Evolutionary conservation across 139 green algal species (phyloP), one percentile per base, ranked within the genome.

Genomic region (Dunaliella sp.): DNA sequence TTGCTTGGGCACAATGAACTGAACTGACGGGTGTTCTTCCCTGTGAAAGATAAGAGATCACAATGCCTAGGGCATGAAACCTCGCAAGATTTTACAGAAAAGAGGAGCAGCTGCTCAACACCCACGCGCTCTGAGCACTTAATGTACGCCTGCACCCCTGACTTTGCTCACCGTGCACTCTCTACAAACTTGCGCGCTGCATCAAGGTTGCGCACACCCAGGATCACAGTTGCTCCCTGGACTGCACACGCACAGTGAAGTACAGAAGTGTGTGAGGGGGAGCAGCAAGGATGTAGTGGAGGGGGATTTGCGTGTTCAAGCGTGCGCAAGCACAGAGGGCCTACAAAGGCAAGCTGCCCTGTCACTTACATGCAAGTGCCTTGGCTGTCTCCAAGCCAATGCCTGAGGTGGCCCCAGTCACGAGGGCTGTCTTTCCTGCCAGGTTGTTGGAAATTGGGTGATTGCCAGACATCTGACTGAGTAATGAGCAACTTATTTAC

Each of bases 381-480:
- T 85, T 76, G 72, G 92, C 92, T 25, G 92, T 94, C 65, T 93
- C 92, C 28, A 92, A 76, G 2, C 92, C 92, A 48, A 94, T 94
- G 74, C 92, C 92, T 35, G 77, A 89, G 1, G 91, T 94, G 26
- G 91, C 88, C 25, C 92, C 92, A 2, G 92, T 95, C 24, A 95
- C 92, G 26, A 95, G 81, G 1, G 90, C 92, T 25, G 90, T 82
- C 85, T 94, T 93, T 37, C 90, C 90, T 30, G 88, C 77, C 1
- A 94, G 84, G n/a, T 93, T 86, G 30, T 12, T 26, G 48, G 48
- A 65, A n/a, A n/a, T n/a, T n/a, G n/a, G n/a, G n/a, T n/a, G n/a
- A n/a, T n/a, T n/a, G n/a, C n/a, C n/a, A n/a, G n/a, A n/a, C n/a
- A n/a, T n/a, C n/a, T n/a, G n/a, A n/a, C n/a, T n/a, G n/a, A n/a